Evolutionary conservation across 352 stramenopile genomes (phyloP).

Genomic region (Phytophthora megakarya): DNA sequence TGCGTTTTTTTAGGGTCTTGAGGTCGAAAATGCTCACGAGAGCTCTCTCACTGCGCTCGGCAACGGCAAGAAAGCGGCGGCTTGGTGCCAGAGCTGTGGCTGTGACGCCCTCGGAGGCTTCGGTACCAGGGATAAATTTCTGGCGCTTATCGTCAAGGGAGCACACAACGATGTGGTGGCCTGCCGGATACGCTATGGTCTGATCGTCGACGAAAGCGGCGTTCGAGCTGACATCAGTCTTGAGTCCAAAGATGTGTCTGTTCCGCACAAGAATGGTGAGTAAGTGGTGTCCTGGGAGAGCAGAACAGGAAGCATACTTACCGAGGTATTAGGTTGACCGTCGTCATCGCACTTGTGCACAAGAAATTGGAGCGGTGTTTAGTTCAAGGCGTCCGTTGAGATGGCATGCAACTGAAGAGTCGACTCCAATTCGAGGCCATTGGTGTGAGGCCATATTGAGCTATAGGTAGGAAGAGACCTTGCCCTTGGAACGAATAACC

Average conservation of each 20-base stretch:
- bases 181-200: constrained; percentile 83
- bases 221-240: constrained; percentile 82
- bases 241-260: constrained; percentile 92
- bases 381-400: too few species aligned
- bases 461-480: too few species aligned
- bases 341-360: constrained; percentile 33
- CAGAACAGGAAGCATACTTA: constrained; percentile 8
- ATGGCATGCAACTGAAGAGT: too few species aligned
- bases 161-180: constrained; percentile 88
- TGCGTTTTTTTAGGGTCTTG: constrained; percentile 90
- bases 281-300: not conserved
- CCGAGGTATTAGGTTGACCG: constrained; percentile 49
- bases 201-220: constrained; percentile 88
- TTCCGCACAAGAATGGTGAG: constrained; percentile 16
- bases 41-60: constrained; percentile 71
- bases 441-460: too few species aligned
- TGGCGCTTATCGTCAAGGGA: constrained; percentile 92
- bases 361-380: too few species aligned
- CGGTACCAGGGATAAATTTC: constrained; percentile 85
- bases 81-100: constrained; percentile 70
- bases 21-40: constrained; percentile 89
- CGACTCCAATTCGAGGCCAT: constrained; percentile 1
- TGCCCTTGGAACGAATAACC: too few species aligned
- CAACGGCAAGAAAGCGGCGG: constrained; percentile 76
- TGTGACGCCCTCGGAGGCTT: constrained; percentile 77